Base-by-base conservation (phyloP, 257 asterid genomes). In the Nicotiana otophora region DNA sequence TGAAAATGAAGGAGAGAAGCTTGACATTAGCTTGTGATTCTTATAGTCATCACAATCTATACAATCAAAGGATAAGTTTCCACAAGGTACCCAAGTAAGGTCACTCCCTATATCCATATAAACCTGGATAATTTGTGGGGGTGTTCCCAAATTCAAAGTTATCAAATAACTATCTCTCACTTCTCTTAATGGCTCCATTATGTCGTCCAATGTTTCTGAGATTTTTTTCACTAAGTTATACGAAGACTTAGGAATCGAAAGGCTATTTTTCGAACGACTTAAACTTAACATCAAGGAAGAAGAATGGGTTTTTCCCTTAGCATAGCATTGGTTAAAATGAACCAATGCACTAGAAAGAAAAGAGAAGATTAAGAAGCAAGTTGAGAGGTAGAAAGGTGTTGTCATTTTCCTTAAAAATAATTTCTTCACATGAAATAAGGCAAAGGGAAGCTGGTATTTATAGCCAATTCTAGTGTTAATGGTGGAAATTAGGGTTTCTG, bases 11-110 rank as follows among this genome's bases (percentile, higher is more conserved):
- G 96, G 91, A 15, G 91, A 89, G 86, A 91, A 93, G 77, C 79
- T 84, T 30, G 88, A 79, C 10, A 82, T 81, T 23, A 83, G 34
- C 54, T 88, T 88, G 74, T 66, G 85, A 76, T 86, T 86, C 55
- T 84, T 83, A 20, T 87, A 87, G 54, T 86, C 90, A 12, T 86
- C 84, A 70, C 96, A 93, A 8, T 92, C 93, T 19, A 91, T 83
- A 91, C 97, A 93, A 10, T 89, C 92, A 76, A 93, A 90, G 1
- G 93, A 85, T 26, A 88, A 78, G 64, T 86, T 91, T 0, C 94
- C 95, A 85, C 96, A 91, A 10, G 96, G 97, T 57, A 93, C 95
- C 97, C 97, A 93, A 20, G 96, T 90, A 15, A 93, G 92, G 82
- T 93, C 95, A 77, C 96, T 93, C n/a, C 97, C 96, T 0, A 93